phyloP scores from a whole-genome alignment of 148 eudicot species.

The Oxyria digyna region DNA sequence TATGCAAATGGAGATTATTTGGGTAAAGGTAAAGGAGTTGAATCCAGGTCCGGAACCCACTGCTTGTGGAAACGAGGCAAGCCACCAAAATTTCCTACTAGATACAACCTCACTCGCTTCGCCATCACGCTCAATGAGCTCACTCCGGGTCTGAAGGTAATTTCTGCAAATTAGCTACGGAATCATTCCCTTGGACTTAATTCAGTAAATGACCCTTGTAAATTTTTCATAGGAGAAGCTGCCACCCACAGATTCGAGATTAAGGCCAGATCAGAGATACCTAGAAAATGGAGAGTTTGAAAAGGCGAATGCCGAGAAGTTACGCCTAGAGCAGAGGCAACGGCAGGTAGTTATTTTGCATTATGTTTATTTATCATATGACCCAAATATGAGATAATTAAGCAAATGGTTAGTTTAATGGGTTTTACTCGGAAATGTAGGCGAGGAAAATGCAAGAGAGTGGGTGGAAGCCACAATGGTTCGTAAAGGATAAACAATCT shows the following conservation, averaged over 20 bases:
- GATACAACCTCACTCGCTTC: slow-evolving; percentile 76
- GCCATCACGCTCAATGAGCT: slow-evolving; percentile 81
- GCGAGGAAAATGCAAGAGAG: slow-evolving; percentile 77
- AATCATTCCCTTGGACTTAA: not conserved
- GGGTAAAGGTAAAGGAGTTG: slow-evolving; percentile 40
- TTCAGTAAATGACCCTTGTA: not conserved
- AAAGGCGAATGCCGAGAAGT: slow-evolving; percentile 77
- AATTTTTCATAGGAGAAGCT: slow-evolving; percentile 50
- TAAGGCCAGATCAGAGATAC: slow-evolving; percentile 91
- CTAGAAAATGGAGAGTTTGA: slow-evolving; percentile 91
- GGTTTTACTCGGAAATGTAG: slow-evolving; percentile 20
- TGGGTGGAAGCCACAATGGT: slow-evolving; percentile 93
- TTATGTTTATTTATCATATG: not conserved
- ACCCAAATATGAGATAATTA: not conserved
- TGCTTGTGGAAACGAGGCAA: slow-evolving; percentile 62
- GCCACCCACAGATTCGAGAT: slow-evolving; percentile 89
- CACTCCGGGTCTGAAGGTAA: slow-evolving; percentile 81
- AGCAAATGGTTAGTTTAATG: not conserved
- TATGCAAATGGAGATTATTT: slow-evolving; percentile 19
- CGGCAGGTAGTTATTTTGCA: slow-evolving; percentile 46
- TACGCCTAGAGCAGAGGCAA: slow-evolving; percentile 76
- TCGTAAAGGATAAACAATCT: slow-evolving; percentile 46
- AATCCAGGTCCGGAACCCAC: slow-evolving; percentile 25
- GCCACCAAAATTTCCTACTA: slow-evolving; percentile 49
- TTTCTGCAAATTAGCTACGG: not conserved